Base-by-base conservation (phyloP, 2,329 filamentous ascomycete species). In the Fusarium nurragi region DNA sequence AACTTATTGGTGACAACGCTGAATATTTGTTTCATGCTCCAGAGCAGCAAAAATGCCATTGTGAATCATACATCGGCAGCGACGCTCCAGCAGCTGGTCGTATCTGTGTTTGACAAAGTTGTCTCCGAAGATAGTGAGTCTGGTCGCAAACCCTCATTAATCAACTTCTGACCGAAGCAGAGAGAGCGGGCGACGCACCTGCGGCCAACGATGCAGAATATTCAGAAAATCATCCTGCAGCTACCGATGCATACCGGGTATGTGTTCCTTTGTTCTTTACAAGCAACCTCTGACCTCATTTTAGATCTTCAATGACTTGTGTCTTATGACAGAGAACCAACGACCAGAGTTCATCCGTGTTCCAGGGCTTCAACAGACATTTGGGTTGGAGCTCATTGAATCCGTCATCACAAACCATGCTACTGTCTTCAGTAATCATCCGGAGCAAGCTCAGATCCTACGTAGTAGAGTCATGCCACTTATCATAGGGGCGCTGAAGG, bases 21-120 rank as follows among this genome's bases (percentile, higher is more conserved):
- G 67, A 94, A 97, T 74, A 92, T 97, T 74, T 98, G 95, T 78
- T 95, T 95, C 60, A 90, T 92, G 47, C 79, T 99, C 45, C 94
- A 98, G 77, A 90, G 88, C 54, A 95, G 91, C 77, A 98, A 97
- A 79, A 96, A 94, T 79, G 88, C 90, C 23, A 93, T 97, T 48
- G 93, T 99, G 69, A 96, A 94, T 74, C 96, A 96, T 71, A 98
- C 96, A 2, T 95, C 95, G 11, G 93, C 94, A 23, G 95, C 95
- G n/a, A 98, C 95, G 3, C 81, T 99, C 51, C 94, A 97, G 77
- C 95, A 98, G 76, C 85, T 99, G 14, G 89, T 98, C 9, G 92
- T 95, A 28, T 90, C 92, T 1, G 91, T 97, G 0, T 98, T 97
- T 77, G 95, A 98, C 75, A 95, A 96, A 75, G 93, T 97, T 3